These are phyloP conservation scores for Boletus patriciae DNA, from an alignment of 768 basidiomycete species.

Conservation along the genomic window DNA sequence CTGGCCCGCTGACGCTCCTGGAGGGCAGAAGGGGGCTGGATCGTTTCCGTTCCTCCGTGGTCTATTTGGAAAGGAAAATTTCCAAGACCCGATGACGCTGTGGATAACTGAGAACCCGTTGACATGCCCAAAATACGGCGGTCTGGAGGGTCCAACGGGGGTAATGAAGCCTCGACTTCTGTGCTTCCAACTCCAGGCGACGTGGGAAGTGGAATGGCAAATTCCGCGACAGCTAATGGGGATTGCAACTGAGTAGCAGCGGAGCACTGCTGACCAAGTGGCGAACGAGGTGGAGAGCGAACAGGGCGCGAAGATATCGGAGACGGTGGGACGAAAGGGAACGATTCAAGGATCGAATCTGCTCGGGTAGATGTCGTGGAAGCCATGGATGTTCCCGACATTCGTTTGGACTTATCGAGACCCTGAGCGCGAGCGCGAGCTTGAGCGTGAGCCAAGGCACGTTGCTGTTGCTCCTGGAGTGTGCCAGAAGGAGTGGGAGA, in stretches of 20 bases:
- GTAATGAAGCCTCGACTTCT: conserved; percentile 36
- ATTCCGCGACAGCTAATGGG: not conserved
- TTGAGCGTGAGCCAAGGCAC: conserved; percentile 60
- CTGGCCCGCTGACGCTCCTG: conserved; percentile 68
- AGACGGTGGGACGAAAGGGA: conserved; percentile 87
- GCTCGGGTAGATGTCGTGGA: conserved; percentile 71
- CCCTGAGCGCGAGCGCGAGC: conserved; percentile 58
- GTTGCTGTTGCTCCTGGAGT: conserved; percentile 68
- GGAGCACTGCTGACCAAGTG: conserved; percentile 60
- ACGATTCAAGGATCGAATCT: conserved; percentile 83
- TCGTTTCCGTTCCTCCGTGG: conserved; percentile 45
- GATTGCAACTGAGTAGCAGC: conserved; percentile 20
- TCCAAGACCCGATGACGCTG: conserved; percentile 76
- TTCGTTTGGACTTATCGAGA: conserved; percentile 45
- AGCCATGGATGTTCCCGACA: conserved; percentile 65
- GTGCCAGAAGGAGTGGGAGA: conserved; percentile 32
- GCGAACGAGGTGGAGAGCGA: conserved; percentile 73
- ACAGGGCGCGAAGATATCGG: conserved; percentile 82
- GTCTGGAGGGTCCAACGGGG: conserved; percentile 44
- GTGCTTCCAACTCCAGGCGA: conserved; percentile 16
- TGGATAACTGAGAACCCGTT: conserved; percentile 73
- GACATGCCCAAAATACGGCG: conserved; percentile 69
- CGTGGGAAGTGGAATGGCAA: not conserved
- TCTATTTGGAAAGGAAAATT: conserved; percentile 89
- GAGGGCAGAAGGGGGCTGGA: conserved; percentile 36